Evolutionary conservation across 331 rosid genomes (phyloP), one percentile per base, ranked within the genome.

Genomic region (Rosa hybrid): DNA sequence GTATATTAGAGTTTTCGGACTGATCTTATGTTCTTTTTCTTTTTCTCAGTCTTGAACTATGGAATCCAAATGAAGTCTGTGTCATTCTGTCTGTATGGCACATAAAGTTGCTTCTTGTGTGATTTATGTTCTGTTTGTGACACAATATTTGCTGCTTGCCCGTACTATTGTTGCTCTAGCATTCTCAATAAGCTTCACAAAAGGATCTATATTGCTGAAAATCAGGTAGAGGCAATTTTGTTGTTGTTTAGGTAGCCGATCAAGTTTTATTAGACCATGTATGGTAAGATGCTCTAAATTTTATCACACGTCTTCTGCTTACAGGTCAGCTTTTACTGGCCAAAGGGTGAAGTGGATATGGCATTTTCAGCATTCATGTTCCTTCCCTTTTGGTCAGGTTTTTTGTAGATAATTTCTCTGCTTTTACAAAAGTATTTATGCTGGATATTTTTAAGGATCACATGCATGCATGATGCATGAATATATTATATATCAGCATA

Each of bases 301-400:
- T 68, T 17, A 27, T 30, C 10, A 59, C 77, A 34, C 27, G n/a
- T 71, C 53, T 64, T 80, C 82, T 88, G 81, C 85, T 87, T 80
- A 68, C 93, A 95, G 99, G 99, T 82, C 99, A 95, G 85, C 99
- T 95, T 86, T 91, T 95, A 83, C 88, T 95, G 78, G 97, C 98
- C 39, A 88, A 88, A 93, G 90, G 98, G 98, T 80, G 99, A 95
- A 72, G 87, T 95, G 56, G 99, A 95, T 51, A 98, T 93, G 83
- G 98, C 99, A 80, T 93, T 85, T 88, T 81, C 91, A 78, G 98
- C 97, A 84, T 95, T 95, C 83, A 95, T 82, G 96, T 95, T 81
- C 97, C 98, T 4, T 97, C 99, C 78, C 98, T 95, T 83, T 83
- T 90, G 84, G 99, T 81, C 98, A 91, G 94, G 98, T 94, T 18